phyloP scores from a whole-genome alignment of 768 basidiomycete genomes.

The Tulasnella sp. region DNA sequence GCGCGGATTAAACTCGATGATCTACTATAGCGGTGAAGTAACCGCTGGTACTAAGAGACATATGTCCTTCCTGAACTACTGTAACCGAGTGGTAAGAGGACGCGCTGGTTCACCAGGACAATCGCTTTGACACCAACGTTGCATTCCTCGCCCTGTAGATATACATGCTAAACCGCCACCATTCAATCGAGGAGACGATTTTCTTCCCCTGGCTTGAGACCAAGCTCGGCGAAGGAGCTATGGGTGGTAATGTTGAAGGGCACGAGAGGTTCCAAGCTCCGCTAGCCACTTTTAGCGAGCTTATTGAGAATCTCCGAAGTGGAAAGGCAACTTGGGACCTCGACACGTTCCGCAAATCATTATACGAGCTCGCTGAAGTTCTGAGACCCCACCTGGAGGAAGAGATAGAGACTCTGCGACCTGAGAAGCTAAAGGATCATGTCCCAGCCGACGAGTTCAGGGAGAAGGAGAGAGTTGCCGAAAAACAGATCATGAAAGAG shows the following conservation, averaged over 20 bases:
- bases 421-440: neutral
- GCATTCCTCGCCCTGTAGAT: neutral
- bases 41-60: neutral
- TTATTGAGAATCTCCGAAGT: neutral
- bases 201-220: slow-evolving; percentile 14
- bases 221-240: slow-evolving; percentile 16
- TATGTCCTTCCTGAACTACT: slow-evolving; percentile 12
- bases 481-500: neutral
- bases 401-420: slow-evolving; percentile 16
- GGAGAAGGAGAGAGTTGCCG: neutral
- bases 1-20: slow-evolving; percentile 12
- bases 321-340: neutral
- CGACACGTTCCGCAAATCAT: neutral
- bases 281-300: neutral
- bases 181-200: neutral
- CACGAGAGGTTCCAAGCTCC: neutral
- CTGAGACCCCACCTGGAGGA: slow-evolving; percentile 17
- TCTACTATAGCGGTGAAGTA: slow-evolving; percentile 13
- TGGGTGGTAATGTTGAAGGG: slow-evolving; percentile 11
- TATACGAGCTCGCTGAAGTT: neutral
- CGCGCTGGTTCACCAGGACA: neutral
- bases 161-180: neutral
- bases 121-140: neutral
- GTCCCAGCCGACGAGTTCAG: neutral
- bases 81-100: neutral